Evolutionary conservation across 2,329 filamentous ascomycete species (phyloP).

Genomic region (Colletotrichum cuscutae): DNA sequence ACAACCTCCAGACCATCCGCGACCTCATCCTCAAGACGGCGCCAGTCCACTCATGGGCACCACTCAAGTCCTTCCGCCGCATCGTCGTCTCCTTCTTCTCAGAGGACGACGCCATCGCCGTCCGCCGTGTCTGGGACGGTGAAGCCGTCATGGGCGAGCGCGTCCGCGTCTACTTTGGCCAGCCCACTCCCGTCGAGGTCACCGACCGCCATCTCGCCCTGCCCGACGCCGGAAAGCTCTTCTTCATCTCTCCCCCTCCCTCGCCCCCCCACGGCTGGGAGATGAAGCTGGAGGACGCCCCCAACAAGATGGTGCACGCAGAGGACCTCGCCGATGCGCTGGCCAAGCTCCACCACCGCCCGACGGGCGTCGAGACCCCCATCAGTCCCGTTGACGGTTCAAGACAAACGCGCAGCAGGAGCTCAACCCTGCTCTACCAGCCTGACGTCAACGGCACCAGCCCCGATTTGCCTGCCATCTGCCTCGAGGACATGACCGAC

Average conservation of each 20-base stretch:
- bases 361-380: slow-evolving; percentile 44
- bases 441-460: slow-evolving; percentile 62
- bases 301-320: slow-evolving; percentile 76
- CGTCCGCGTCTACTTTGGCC: slow-evolving; percentile 76
- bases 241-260: slow-evolving; percentile 78
- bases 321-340: slow-evolving; percentile 76
- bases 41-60: slow-evolving; percentile 80
- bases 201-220: slow-evolving; percentile 70
- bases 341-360: slow-evolving; percentile 66
- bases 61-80: slow-evolving; percentile 83
- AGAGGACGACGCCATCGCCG: slow-evolving; percentile 74
- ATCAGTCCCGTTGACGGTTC: slow-evolving; percentile 53
- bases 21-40: slow-evolving; percentile 76
- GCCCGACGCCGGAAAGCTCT: slow-evolving; percentile 76
- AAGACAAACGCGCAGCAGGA: slow-evolving; percentile 62
- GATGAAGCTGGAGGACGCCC: slow-evolving; percentile 73
- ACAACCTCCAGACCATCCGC: slow-evolving; percentile 79
- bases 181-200: slow-evolving; percentile 65
- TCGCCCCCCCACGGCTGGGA: slow-evolving; percentile 77
- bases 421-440: slow-evolving; percentile 74
- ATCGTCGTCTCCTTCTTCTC: slow-evolving; percentile 84
- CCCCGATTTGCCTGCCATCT: slow-evolving; percentile 70
- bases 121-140: slow-evolving; percentile 79
- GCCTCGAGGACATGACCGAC: slow-evolving; percentile 75
- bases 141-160: slow-evolving; percentile 77